Evolutionary conservation across 495 filamentous ascomycete genomes (phyloP), one percentile per base, ranked within the genome.

Genomic region (Neurospora sp.): DNA sequence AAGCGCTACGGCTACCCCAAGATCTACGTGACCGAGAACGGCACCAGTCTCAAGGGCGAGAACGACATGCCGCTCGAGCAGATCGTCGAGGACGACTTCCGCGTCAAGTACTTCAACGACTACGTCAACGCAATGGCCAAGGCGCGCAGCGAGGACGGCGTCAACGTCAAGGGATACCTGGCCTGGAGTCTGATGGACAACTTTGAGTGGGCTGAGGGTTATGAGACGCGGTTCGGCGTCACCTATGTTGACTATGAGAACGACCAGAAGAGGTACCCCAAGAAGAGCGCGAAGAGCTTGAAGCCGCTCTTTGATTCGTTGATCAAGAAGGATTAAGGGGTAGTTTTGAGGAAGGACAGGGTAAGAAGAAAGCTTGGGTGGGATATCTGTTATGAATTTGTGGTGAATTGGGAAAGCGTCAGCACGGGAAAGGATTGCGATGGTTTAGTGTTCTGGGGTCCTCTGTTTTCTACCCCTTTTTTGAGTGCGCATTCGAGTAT

Each of bases 1-100:
- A 90, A 92, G 77, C 87, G 92, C 6, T 94, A 94, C 81, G 86
- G 84, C 42, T 82, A 89, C 74, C 92, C 92, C 35, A 88, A 89
- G 78, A 92, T 94, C 81, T 93, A 92, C 80, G 91, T 93, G 72
- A 95, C 92, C 1, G 92, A 94, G 86, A 94, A 92, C 82, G 92
- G 92, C 23, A 94, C 92, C 4, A 90, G 89, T 74, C 83, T 93
- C 77, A 91, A 92, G 78, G 91, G 91, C 54, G 92, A 94, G 85
- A 94, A 92, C 79, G 91, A 93, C 77, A 79, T 93, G 81, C 82
- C 88, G 7, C 78, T 88, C 35, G 90, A 93, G 44, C 75, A 93
- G 83, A 85, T 92, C 54, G 82, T 94, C 38, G 81, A 93, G 54
- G 91, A 93, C 81, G 89, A 91, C 76, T 93, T 93, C 86, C 85